Evolutionary conservation across 2,329 filamentous ascomycete genomes (phyloP).

Genomic region (Rhynchosporium secalis): DNA sequence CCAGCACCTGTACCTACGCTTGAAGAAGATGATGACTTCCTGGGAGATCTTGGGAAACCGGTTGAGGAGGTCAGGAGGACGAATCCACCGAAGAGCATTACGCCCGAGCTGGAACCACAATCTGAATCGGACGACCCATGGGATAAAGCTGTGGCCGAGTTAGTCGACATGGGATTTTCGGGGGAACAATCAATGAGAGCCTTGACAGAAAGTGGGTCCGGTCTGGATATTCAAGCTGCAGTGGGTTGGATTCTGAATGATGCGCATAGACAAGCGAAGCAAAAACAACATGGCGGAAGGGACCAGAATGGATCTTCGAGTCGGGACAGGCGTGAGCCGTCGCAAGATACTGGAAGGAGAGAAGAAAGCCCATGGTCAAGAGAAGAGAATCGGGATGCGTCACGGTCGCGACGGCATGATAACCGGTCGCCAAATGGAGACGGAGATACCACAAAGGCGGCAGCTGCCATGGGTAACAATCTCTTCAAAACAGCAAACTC

Average conservation of each 20-base stretch:
- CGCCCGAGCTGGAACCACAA: constrained; percentile 21
- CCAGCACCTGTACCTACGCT: constrained; percentile 32
- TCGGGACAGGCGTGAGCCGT: constrained; percentile 34
- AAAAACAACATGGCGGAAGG: constrained; percentile 59
- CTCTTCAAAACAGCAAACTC: constrained; percentile 93
- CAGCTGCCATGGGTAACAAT: constrained; percentile 77
- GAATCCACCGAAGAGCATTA: constrained; percentile 37
- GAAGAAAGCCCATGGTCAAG: constrained; percentile 63
- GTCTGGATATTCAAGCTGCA: constrained; percentile 79
- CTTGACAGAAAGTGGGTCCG: constrained; percentile 75
- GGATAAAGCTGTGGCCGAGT: constrained; percentile 79
- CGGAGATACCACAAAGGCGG: constrained; percentile 76
- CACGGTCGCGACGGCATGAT: constrained; percentile 51
- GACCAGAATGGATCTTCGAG: constrained; percentile 37
- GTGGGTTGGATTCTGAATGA: constrained; percentile 89
- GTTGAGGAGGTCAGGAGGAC: constrained; percentile 61
- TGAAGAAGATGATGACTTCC: constrained; percentile 63
- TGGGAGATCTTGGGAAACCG: constrained; percentile 64
- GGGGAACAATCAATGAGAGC: constrained; percentile 80
- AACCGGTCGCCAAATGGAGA: constrained; percentile 59
- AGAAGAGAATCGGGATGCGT: constrained; percentile 50
- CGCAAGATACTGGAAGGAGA: constrained; percentile 39
- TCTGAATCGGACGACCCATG: constrained; percentile 56
- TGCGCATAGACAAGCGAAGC: constrained; percentile 80
- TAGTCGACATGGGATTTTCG: constrained; percentile 94